Conservation (phyloP, 2,329 filamentous ascomycete genomes). For the Trichoderma endophyticum region DNA sequence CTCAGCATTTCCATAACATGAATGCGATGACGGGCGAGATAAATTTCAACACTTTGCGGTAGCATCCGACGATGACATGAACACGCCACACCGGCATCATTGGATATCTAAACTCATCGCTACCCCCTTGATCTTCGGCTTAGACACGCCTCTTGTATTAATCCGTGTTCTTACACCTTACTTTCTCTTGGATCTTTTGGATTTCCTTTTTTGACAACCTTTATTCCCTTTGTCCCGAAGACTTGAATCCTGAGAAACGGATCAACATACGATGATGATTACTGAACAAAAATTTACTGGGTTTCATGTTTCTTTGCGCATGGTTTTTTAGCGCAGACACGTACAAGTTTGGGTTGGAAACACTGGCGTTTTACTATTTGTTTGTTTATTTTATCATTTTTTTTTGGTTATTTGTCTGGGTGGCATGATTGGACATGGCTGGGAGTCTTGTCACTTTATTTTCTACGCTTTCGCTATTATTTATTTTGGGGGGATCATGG, state of each 20-base stretch:
- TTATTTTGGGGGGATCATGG: neutral
- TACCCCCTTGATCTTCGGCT: neutral
- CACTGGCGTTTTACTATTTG: neutral
- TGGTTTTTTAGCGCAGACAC: neutral
- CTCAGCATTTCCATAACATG: constrained; percentile 45
- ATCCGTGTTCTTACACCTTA: neutral
- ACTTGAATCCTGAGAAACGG: neutral
- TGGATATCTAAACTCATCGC: neutral
- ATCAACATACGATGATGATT: constrained; percentile 12
- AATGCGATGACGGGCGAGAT: constrained; percentile 29
- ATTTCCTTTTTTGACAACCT: neutral
- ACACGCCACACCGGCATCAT: neutral
- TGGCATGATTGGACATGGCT: neutral
- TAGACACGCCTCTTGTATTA: constrained; percentile 3
- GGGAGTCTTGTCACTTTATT: neutral
- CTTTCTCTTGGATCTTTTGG: neutral
- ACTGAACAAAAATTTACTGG: constrained; percentile 9
- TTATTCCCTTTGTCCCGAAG: constrained; percentile 13
- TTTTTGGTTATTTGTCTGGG: neutral
- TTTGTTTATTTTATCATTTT: neutral
- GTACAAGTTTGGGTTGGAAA: neutral
- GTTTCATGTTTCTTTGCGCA: neutral
- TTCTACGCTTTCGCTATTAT: neutral
- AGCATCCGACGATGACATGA: neutral
- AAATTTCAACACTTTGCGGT: constrained; percentile 27